Evolutionary conservation across 106 monocot genomes (phyloP), one percentile per base, ranked within the genome.

Genomic region (Ottelia alismoides): DNA sequence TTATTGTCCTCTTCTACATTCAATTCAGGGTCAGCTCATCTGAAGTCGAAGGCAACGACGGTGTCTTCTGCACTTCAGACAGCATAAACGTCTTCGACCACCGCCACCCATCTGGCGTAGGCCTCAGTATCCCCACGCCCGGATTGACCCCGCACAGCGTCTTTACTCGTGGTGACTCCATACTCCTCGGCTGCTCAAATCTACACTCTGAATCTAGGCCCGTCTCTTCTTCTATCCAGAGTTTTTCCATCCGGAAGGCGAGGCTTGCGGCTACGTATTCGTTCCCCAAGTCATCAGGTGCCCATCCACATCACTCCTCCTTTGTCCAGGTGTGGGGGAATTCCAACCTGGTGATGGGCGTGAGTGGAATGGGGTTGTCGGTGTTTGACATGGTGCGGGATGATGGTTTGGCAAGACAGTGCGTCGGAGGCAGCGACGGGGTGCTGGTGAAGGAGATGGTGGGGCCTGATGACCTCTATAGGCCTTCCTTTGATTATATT

Each of bases 321-420:
- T 43, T 99, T 35, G 76, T 84, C 56, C 98, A 99, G 46, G 98
- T 99, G 10, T 99, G 98, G 98, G 98, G 98, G 4, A 86, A 80
- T 55, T 55, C 71, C 0, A 73, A 60, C 16, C n/a, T 83, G 10
- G 86, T 72, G 4, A 86, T 99, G 86, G 98, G 80, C 40, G 51
- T 80, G 45, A 80, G 72, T 51, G 85, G 90, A 2, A 79, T 73
- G 74, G 98, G 98, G 1, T 31, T 98, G 3, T 90, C 69, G 65
- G 83, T 83, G 17, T 99, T 90, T 54, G 77, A 86, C 59, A 52
- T 78, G 18, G 24, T 49, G 1, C 70, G 57, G 40, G 74, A 78
- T 31, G 75, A 68, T 16, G 19, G 28, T 0, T 31, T 47, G 40
- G 68, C 63, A 49, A 45, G 55, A 14, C 65, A 49, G 27, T 55